Evolutionary conservation across 176 grass and related monocot species (phyloP).

Genomic region (Stipa capillata): DNA sequence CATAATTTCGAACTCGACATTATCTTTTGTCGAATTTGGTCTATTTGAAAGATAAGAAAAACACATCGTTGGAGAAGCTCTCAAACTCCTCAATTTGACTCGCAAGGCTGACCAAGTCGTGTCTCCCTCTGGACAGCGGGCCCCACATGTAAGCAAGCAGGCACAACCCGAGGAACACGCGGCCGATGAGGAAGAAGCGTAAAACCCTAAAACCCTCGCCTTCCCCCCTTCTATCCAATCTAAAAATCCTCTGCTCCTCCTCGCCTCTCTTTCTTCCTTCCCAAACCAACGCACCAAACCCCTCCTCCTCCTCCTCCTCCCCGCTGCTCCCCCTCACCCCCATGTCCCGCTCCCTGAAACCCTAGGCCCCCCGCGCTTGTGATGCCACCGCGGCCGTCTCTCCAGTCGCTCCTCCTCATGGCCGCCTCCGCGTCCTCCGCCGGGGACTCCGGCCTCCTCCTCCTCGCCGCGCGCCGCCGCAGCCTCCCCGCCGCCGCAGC

Average conservation of each 20-base stretch:
- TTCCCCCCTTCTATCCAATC: background rate
- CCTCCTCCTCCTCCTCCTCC: background rate
- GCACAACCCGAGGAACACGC: background rate
- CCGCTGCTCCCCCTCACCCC: background rate
- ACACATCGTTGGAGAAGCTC: no score
- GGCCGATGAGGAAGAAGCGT: background rate
- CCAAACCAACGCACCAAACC: background rate
- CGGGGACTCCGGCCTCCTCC: slow-evolving; percentile 7
- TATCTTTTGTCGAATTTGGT: no score
- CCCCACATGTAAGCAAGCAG: background rate
- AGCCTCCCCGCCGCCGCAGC: background rate
- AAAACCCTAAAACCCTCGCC: slow-evolving; percentile 25
- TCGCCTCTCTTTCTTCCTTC: slow-evolving; percentile 21
- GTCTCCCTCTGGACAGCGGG: background rate
- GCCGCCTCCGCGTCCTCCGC: slow-evolving; percentile 28
- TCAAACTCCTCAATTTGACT: no score
- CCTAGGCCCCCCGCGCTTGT: background rate
- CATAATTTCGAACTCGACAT: no score
- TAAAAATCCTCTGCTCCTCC: background rate
- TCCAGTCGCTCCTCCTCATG: slow-evolving; percentile 39
- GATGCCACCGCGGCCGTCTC: slow-evolving; percentile 46
- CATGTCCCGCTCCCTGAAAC: background rate
- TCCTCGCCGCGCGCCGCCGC: slow-evolving; percentile 24
- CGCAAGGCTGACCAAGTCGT: no score
- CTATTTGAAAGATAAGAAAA: no score